These are phyloP conservation scores for Blastocystis sp. DNA, from an alignment of 352 stramenopile species.

Conservation along the genomic window DNA sequence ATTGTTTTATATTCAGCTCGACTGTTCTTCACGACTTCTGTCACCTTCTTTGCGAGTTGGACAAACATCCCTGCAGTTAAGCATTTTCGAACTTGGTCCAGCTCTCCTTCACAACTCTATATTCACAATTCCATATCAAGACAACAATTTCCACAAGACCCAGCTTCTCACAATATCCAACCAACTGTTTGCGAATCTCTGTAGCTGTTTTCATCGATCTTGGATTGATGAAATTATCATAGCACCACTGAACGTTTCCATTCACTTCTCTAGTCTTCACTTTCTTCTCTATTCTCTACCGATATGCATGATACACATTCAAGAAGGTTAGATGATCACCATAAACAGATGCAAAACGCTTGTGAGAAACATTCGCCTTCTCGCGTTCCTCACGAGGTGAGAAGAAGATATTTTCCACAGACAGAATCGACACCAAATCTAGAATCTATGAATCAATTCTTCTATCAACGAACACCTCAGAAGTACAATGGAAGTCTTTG, in stretches of 20 bases:
- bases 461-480: not conserved
- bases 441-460: slow-evolving; percentile 68
- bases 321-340: slow-evolving; percentile 64
- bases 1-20: slow-evolving; percentile 72
- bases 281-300: not conserved
- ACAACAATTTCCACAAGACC: not conserved
- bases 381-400: slow-evolving; percentile 32
- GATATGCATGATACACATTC: slow-evolving; percentile 62
- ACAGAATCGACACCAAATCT: slow-evolving; percentile 75
- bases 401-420: slow-evolving; percentile 74
- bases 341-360: slow-evolving; percentile 63
- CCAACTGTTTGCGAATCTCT: slow-evolving; percentile 63
- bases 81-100: slow-evolving; percentile 76
- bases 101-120: slow-evolving; percentile 68
- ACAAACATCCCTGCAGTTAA: slow-evolving; percentile 79
- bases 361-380: slow-evolving; percentile 60
- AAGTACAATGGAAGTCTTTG: slow-evolving; percentile 68
- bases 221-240: slow-evolving; percentile 63
- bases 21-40: slow-evolving; percentile 69
- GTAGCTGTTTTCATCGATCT: slow-evolving; percentile 61
- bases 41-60: slow-evolving; percentile 78
- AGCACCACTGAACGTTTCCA: slow-evolving; percentile 60
- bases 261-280: slow-evolving; percentile 13
- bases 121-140: not conserved
- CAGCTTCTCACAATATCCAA: slow-evolving; percentile 51